These are phyloP conservation scores for Ceratobasidium sp. DNA, from an alignment of 1,284 basidiomycete species.

Conservation along the genomic window DNA sequence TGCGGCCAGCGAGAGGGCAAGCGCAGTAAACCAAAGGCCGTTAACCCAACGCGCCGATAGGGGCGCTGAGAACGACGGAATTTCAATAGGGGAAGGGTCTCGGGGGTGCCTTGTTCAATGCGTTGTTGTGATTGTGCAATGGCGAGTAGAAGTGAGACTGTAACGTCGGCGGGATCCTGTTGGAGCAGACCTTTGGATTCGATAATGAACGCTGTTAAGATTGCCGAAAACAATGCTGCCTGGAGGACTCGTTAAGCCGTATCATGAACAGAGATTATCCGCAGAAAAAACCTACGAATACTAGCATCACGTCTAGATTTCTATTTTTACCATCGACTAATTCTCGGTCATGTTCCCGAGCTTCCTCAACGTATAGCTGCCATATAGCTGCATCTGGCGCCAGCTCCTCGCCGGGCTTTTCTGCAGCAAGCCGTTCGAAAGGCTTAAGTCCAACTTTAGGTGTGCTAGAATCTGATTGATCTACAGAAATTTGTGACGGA, in stretches of 20 bases:
- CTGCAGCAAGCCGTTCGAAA: background rate
- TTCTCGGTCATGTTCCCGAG: background rate
- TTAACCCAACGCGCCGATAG: background rate
- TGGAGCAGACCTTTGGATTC: background rate
- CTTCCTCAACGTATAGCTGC: background rate
- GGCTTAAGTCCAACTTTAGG: background rate
- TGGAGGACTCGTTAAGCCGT: background rate
- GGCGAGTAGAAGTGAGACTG: background rate
- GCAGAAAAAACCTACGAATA: background rate
- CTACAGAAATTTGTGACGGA: too few species aligned
- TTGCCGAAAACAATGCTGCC: slow-evolving; percentile 19
- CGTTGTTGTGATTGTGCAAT: background rate
- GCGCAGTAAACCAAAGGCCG: slow-evolving; percentile 7
- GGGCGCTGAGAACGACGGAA: background rate
- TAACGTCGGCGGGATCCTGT: background rate
- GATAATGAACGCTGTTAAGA: slow-evolving; percentile 8
- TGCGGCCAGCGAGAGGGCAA: slow-evolving; percentile 1
- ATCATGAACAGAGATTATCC: background rate
- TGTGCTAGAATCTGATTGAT: too few species aligned
- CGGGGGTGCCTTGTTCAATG: too few species aligned
- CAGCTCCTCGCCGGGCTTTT: background rate
- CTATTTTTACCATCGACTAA: background rate
- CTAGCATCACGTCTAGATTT: background rate
- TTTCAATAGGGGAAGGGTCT: background rate
- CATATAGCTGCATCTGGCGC: background rate